These are phyloP conservation scores for Aegilops longissima DNA, from an alignment of 176 grass and related monocot genomes.

Conservation along the genomic window DNA sequence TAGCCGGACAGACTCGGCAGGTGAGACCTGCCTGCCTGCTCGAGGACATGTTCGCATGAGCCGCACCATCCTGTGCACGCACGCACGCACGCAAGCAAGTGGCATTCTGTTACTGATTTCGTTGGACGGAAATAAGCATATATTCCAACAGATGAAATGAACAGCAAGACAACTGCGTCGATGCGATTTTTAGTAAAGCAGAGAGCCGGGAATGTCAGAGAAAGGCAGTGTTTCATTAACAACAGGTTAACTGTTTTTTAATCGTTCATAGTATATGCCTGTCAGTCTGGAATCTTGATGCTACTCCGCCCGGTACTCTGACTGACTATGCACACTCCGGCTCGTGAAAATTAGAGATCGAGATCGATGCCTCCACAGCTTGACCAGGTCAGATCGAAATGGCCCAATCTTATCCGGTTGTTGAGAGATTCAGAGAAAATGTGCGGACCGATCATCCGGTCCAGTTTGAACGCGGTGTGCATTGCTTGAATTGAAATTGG, in stretches of 20 bases:
- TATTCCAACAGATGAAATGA: neutral
- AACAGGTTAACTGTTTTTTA: neutral
- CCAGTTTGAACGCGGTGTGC: neutral
- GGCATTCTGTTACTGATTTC: neutral
- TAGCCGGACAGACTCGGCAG: no score
- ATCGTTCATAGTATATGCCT: neutral
- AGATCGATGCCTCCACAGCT: no score
- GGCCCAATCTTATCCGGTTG: slow-evolving; percentile 13
- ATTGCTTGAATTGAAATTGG: neutral
- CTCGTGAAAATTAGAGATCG: no score
- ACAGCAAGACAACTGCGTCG: neutral
- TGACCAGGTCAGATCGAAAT: neutral
- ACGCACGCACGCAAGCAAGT: no score
- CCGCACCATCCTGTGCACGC: no score
- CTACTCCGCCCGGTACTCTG: no score
- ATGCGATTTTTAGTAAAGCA: neutral
- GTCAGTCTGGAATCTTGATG: no score
- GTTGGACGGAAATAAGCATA: neutral
- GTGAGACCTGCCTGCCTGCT: no score
- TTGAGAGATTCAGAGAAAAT: neutral
- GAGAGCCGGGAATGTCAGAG: neutral
- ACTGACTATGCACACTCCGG: no score
- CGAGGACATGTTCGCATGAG: no score
- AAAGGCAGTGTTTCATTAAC: neutral
- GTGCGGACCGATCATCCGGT: neutral